Base-by-base conservation (phyloP, 2,329 filamentous ascomycete species). In the Juglanconis oblonga region DNA sequence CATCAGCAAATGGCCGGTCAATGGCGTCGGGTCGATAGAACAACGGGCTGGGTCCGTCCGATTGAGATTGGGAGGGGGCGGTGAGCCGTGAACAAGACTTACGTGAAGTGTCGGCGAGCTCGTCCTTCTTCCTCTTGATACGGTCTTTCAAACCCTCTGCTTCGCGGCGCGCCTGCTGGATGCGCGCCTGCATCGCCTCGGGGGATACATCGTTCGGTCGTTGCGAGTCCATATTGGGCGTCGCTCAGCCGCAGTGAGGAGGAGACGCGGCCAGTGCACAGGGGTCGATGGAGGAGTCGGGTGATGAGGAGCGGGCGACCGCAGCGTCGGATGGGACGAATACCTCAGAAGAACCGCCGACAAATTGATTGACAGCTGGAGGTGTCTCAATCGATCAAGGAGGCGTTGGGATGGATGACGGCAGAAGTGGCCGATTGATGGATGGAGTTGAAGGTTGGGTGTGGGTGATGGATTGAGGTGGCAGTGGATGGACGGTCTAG, bases 41-140 rank as follows among this genome's bases (percentile, higher is more conserved):
- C 38, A 58, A 36, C 14, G 8, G 29, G 24, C 24, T 32, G 42
- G 24, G 44, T 14, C 55, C 57, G 66, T 55, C 58, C n/a, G 11
- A 55, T 32, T 35, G 47, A 50, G 49, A 52, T 57, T 49, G 54
- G 55, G 55, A 36, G 48, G 47, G 33, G 52, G 52, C 44, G 52
- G 52, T 55, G 52, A 48, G 44, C 14, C 24, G 52, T 32, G 58
- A 61, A 57, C 61, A 65, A 64, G 64, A 84, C 94, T 86, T 87
- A 99, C 95, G 89, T 73, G 93, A 96, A 66, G 93, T 96, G 79
- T 99, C 95, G 74, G 94, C 94, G 70, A 99, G 86, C 80, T 98
- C 95, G 86, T 99, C 95, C 90, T 98, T 98, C 87, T 96, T 97
- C 79, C 93, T 88, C 89, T 97, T 98, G 87, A 98, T 98, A 78